These are phyloP conservation scores for Rhizopus stolonifer DNA, from an alignment of 371 early-diverging fungal genomes.

Conservation along the genomic window DNA sequence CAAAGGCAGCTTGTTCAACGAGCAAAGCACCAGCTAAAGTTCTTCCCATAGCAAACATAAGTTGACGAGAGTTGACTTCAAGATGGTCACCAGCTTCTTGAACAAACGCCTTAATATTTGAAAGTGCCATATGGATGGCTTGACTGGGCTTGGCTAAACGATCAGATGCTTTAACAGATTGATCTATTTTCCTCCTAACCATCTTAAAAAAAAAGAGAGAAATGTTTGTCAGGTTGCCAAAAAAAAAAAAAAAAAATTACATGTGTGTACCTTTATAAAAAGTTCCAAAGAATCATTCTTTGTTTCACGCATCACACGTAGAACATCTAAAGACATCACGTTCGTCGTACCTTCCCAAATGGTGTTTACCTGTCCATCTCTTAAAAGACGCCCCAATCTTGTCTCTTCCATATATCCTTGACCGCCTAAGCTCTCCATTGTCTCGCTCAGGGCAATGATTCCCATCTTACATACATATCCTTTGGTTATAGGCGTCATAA, in stretches of 20 bases:
- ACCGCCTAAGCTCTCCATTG: slow-evolving; percentile 70
- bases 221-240: no score
- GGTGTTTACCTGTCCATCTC: slow-evolving; percentile 67
- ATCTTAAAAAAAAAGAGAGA: no score
- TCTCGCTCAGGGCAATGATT: slow-evolving; percentile 49
- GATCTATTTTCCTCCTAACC: slow-evolving; percentile 6
- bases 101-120: slow-evolving; percentile 15
- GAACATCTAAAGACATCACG: slow-evolving; percentile 64
- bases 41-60: slow-evolving; percentile 55
- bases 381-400: slow-evolving; percentile 56
- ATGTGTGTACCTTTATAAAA: slow-evolving; percentile 35
- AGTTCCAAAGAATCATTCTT: slow-evolving; percentile 39
- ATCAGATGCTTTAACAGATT: slow-evolving; percentile 4
- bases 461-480: slow-evolving; percentile 55
- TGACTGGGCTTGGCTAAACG: slow-evolving; percentile 23
- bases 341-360: slow-evolving; percentile 77
- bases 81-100: slow-evolving; percentile 18
- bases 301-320: slow-evolving; percentile 57
- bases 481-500: slow-evolving; percentile 68
- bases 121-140: slow-evolving; percentile 25
- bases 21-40: slow-evolving; percentile 48
- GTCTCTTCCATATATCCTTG: slow-evolving; percentile 75
- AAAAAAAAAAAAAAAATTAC: background rate
- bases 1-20: slow-evolving; percentile 54
- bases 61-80: slow-evolving; percentile 51